These are phyloP conservation scores for Auricularia sp. DNA, from an alignment of 768 basidiomycete species.

Conservation along the genomic window DNA sequence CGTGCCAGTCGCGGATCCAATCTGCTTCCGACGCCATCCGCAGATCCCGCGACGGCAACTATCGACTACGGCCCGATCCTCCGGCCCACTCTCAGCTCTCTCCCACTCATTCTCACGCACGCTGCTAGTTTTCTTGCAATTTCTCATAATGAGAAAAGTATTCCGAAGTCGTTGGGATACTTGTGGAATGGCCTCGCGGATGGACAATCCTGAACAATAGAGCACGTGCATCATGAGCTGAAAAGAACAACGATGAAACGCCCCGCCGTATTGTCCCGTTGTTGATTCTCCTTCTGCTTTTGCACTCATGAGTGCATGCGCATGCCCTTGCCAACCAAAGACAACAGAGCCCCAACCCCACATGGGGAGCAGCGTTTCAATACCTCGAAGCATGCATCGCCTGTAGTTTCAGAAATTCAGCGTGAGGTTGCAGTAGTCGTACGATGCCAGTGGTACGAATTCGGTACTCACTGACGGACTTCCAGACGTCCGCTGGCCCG, in stretches of 20 bases:
- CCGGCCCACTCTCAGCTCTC: no score
- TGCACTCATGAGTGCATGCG: background rate
- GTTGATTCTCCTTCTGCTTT: conserved; percentile 7
- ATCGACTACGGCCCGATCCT: background rate
- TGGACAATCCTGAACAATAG: background rate
- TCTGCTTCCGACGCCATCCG: background rate
- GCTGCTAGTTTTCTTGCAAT: no score
- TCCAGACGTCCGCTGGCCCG: no score
- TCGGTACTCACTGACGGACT: no score
- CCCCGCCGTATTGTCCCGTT: background rate
- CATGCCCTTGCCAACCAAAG: background rate
- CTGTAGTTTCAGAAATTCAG: no score
- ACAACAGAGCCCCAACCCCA: no score
- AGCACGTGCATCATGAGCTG: background rate
- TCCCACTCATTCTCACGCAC: no score
- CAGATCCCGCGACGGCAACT: background rate
- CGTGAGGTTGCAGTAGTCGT: no score
- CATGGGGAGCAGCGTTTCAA: no score
- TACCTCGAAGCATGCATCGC: no score
- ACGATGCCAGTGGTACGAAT: no score
- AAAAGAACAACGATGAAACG: background rate
- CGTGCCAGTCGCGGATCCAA: background rate
- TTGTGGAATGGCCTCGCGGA: background rate
- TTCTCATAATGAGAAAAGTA: no score
- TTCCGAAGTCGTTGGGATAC: background rate